Conservation (phyloP, 345 rosid genomes). For the Orychophragmus violaceus region DNA sequence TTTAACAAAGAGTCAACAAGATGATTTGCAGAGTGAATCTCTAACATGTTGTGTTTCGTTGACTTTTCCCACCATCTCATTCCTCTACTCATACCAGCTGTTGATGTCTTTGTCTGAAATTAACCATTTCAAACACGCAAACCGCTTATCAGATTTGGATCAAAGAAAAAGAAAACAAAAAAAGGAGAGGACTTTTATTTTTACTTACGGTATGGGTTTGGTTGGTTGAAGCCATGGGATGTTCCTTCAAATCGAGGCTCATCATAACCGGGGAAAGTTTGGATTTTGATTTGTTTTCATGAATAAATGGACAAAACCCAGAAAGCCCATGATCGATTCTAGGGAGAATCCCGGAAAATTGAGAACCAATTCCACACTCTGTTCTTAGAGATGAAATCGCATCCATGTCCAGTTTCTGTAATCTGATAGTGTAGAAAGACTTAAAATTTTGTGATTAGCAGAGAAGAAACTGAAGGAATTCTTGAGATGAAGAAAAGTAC, state of each 20-base stretch:
- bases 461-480: no score
- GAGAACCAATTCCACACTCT: background rate
- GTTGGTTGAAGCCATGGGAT: conserved; percentile 17
- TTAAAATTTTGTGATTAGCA: no score
- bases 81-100: conserved; percentile 42
- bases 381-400: conserved; percentile 11
- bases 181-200: background rate
- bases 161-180: no score
- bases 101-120: conserved; percentile 40
- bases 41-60: conserved; percentile 50
- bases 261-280: conserved; percentile 24
- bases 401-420: background rate
- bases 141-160: no score
- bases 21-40: conserved; percentile 58
- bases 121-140: no score
- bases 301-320: conserved; percentile 19
- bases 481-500: background rate
- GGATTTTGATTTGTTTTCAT: conserved; percentile 21
- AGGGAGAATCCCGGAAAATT: background rate
- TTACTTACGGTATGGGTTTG: conserved; percentile 37
- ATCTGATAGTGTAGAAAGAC: no score
- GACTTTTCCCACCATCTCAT: conserved; percentile 82
- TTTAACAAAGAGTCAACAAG: conserved; percentile 47
- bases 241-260: conserved; percentile 36
- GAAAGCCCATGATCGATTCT: conserved; percentile 25